Evolutionary conservation across 202 grass and related monocot species (phyloP).

Genomic region (Schoenoplectus triqueter): DNA sequence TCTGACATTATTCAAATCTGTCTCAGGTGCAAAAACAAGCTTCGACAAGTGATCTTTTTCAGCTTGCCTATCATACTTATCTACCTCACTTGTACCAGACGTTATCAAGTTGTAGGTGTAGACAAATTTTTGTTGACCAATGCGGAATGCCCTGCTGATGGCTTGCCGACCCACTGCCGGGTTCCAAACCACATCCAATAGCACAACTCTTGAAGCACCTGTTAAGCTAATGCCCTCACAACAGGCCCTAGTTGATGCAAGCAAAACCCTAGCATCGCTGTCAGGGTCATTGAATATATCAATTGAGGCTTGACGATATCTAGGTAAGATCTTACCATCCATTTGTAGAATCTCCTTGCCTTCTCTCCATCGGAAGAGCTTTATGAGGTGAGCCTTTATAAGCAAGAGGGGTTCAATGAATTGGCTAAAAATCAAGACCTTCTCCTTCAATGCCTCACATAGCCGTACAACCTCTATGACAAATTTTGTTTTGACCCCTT

Average conservation of each 20-base stretch:
- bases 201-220: constrained; percentile 94
- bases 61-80: constrained; percentile 68
- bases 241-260: constrained; percentile 94
- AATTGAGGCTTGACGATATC: constrained; percentile 72
- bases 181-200: constrained; percentile 96
- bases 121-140: constrained; percentile 85
- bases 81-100: constrained; percentile 84
- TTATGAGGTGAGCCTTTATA: constrained; percentile 70
- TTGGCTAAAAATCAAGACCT: constrained; percentile 93
- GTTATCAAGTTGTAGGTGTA: constrained; percentile 95
- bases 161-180: constrained; percentile 86
- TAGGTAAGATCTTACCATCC: constrained; percentile 73
- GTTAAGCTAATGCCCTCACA: constrained; percentile 95
- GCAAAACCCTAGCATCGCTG: constrained; percentile 70
- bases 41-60: constrained; percentile 90
- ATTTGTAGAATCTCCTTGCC: constrained; percentile 88
- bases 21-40: constrained; percentile 79
- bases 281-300: constrained; percentile 83
- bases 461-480: constrained; percentile 82
- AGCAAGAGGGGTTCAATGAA: constrained; percentile 77
- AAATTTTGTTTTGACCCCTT: constrained; percentile 93
- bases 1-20: constrained; percentile 78
- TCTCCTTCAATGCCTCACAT: constrained; percentile 75
- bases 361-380: constrained; percentile 74
- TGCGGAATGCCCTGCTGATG: constrained; percentile 79